These are phyloP conservation scores for Amylocystis lapponica DNA, from an alignment of 768 basidiomycete species.

Conservation along the genomic window DNA sequence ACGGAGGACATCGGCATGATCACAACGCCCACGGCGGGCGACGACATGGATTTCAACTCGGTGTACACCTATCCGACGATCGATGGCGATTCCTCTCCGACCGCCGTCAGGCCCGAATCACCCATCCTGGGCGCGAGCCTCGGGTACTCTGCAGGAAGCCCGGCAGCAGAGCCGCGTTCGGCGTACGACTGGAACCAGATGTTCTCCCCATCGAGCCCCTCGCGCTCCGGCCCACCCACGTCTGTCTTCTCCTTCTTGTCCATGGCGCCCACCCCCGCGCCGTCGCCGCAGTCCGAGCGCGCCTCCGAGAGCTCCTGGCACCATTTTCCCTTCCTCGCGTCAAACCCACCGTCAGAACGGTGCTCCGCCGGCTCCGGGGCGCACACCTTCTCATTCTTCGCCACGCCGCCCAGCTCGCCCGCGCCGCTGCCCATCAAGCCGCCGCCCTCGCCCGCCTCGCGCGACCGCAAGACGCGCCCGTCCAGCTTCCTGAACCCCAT, in stretches of 20 bases:
- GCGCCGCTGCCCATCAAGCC: constrained; percentile 15
- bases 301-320: constrained; percentile 13
- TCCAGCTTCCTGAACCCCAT: constrained; percentile 29
- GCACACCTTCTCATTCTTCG: constrained; percentile 4
- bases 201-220: background rate
- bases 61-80: constrained; percentile 15
- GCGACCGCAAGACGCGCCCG: constrained; percentile 17
- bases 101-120: constrained; percentile 20
- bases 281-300: constrained; percentile 11
- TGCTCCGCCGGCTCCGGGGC: background rate
- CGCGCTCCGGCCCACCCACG: background rate
- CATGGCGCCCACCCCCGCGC: constrained; percentile 11
- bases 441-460: constrained; percentile 3
- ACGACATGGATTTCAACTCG: constrained; percentile 15
- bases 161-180: background rate
- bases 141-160: constrained; percentile 5
- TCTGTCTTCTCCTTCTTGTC: constrained; percentile 11
- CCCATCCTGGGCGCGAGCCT: constrained; percentile 19
- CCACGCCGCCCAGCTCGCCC: constrained; percentile 6
- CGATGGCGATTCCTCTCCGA: constrained; percentile 12
- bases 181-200: constrained; percentile 12
- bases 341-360: background rate
- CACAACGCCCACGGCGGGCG: constrained; percentile 14
- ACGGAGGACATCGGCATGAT: constrained; percentile 16
- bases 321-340: constrained; percentile 6